A percentile compares a stretch with the other conserved stretches of the same genome.
phyloP scores from a whole-genome alignment of 768 basidiomycete genomes.

The Suillus plorans region DNA sequence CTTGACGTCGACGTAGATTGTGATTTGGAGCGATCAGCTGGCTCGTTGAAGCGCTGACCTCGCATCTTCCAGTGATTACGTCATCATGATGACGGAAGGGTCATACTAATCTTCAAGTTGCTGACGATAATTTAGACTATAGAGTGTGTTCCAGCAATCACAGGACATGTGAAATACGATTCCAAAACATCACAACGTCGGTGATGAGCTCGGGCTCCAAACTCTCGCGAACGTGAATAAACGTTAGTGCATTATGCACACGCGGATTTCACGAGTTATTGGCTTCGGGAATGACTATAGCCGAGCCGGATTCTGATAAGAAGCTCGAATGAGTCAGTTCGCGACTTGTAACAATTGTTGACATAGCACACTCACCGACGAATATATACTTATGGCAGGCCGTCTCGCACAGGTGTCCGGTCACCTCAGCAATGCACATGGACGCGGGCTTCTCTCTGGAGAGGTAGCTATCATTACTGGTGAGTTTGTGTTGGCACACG shows the following conservation, averaged over 20 bases:
- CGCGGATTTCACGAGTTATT: not conserved
- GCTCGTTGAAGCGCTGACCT: not conserved
- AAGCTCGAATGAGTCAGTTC: not conserved
- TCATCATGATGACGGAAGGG: too few species aligned
- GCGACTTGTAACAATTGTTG: not conserved
- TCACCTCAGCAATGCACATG: constrained; percentile 55
- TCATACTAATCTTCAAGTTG: too few species aligned
- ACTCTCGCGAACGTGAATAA: not conserved
- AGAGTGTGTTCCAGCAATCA: not conserved
- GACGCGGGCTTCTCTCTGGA: constrained; percentile 62
- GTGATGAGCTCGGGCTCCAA: not conserved
- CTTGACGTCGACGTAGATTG: not conserved
- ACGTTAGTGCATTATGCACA: not conserved
- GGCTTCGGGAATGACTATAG: not conserved
- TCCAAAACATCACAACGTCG: not conserved
- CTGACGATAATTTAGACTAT: not conserved
- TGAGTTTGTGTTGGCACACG: constrained; percentile 29
- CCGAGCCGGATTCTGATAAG: not conserved
- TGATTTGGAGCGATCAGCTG: not conserved
- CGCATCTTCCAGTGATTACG: not conserved
- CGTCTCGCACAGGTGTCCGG: constrained; percentile 70
- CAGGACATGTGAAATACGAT: not conserved
- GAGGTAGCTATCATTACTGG: constrained; percentile 89
- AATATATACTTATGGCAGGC: constrained; percentile 40
- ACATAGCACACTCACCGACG: not conserved